Evolutionary conservation across 345 rosid species (phyloP).

Genomic region (Gossypium herbaceum): DNA sequence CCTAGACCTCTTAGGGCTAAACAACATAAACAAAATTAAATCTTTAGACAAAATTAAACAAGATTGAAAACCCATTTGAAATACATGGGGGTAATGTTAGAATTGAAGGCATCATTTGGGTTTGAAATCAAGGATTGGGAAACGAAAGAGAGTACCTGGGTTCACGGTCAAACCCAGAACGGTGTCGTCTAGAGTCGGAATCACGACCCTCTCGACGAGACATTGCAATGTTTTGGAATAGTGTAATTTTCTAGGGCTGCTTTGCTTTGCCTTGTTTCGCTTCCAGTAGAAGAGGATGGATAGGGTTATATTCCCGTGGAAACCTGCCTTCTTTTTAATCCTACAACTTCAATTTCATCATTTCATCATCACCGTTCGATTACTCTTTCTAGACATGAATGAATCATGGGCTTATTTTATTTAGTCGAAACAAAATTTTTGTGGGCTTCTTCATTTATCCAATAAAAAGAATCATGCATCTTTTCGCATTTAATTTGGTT

Average conservation of each 20-base stretch:
- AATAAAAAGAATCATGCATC: too few relatives aligned
- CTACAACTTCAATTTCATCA: neutral
- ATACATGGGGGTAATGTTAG: neutral
- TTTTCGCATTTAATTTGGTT: too few relatives aligned
- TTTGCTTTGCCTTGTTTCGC: neutral
- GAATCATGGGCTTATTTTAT: neutral
- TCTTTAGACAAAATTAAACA: neutral
- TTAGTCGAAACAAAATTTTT: neutral
- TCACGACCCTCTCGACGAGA: constrained; percentile 55
- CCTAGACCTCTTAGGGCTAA: constrained; percentile 78
- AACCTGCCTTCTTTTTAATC: neutral
- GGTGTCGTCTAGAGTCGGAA: constrained; percentile 47
- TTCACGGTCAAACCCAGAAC: constrained; percentile 50
- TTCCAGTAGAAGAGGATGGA: neutral
- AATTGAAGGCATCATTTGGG: constrained; percentile 2
- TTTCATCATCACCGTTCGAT: constrained; percentile 3
- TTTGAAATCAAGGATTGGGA: neutral
- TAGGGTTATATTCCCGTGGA: neutral
- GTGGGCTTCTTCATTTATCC: neutral
- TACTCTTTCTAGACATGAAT: neutral
- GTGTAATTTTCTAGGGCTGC: neutral
- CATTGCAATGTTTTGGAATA: constrained; percentile 25
- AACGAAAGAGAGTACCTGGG: constrained; percentile 42
- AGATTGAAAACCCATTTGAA: neutral
- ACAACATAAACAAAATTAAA: constrained; percentile 1